phyloP scores from a whole-genome alignment of 2,329 filamentous ascomycete species.

The Aplosporella prunicola region DNA sequence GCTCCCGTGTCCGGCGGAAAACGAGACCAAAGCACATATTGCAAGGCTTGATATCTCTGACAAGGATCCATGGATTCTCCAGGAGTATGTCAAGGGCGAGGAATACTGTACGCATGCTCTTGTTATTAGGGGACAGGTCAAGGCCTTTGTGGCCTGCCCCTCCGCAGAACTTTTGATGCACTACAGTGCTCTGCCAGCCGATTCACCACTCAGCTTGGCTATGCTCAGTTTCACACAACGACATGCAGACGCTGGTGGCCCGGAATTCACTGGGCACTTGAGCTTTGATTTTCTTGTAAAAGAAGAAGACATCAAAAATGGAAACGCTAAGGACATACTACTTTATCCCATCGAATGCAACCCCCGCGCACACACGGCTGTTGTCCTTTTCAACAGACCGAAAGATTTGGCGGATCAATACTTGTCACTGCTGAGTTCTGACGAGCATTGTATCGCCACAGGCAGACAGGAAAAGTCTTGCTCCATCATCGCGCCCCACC shows the following conservation, averaged over 20 bases:
- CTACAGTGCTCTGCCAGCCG: slow-evolving; percentile 49
- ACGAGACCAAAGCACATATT: slow-evolving; percentile 48
- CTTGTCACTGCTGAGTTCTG: slow-evolving; percentile 34
- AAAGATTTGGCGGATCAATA: slow-evolving; percentile 43
- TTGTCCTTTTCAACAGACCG: slow-evolving; percentile 47
- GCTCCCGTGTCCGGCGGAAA: slow-evolving; percentile 46
- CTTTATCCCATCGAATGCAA: slow-evolving; percentile 65
- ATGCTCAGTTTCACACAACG: slow-evolving; percentile 57
- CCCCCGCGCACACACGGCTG: slow-evolving; percentile 58
- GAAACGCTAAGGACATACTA: slow-evolving; percentile 21
- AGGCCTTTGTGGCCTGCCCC: slow-evolving; percentile 57
- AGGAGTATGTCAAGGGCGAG: slow-evolving; percentile 55
- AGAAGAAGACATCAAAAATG: slow-evolving; percentile 28
- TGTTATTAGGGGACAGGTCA: slow-evolving; percentile 54
- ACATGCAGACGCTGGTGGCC: slow-evolving; percentile 44
- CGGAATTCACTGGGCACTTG: slow-evolving; percentile 57
- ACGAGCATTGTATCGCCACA: slow-evolving; percentile 2
- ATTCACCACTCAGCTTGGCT: slow-evolving; percentile 45
- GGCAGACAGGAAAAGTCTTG: slow-evolving; percentile 18
- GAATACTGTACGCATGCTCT: slow-evolving; percentile 67
- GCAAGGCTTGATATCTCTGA: slow-evolving; percentile 46
- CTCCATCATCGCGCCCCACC: slow-evolving; percentile 14
- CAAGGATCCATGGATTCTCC: slow-evolving; percentile 53
- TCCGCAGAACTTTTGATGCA: slow-evolving; percentile 56
- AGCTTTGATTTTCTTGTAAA: slow-evolving; percentile 63